phyloP scores from a whole-genome alignment of 495 filamentous ascomycete genomes.

The Lophium mytilinum region DNA sequence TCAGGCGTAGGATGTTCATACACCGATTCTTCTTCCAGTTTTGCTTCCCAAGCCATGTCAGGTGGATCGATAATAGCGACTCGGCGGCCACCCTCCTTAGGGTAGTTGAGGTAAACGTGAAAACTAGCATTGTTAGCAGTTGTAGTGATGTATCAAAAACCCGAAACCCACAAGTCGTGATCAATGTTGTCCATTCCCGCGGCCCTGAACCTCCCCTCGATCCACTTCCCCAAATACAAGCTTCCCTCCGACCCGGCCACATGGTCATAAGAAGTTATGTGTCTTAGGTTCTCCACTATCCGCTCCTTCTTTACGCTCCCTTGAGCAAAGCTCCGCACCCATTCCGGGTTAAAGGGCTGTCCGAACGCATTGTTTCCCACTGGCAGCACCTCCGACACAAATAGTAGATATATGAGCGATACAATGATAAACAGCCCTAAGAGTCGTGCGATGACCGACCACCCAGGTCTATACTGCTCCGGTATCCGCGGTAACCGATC shows the following conservation, averaged over 20 bases:
- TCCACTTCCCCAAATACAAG: constrained; percentile 69
- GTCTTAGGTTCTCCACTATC: constrained; percentile 62
- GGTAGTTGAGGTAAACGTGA: constrained; percentile 87
- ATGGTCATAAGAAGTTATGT: constrained; percentile 73
- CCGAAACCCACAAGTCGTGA: constrained; percentile 45
- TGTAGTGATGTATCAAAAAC: neutral
- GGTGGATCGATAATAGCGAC: constrained; percentile 74
- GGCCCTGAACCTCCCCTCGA: constrained; percentile 61
- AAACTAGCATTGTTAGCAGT: constrained; percentile 15
- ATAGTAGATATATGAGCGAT: constrained; percentile 68
- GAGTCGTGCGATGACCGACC: constrained; percentile 47
- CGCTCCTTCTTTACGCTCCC: constrained; percentile 52
- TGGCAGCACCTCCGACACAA: constrained; percentile 72
- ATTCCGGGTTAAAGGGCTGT: constrained; percentile 56
- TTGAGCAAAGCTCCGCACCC: constrained; percentile 61
- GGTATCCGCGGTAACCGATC: constrained; percentile 22
- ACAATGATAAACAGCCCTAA: constrained; percentile 68
- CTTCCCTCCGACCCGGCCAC: constrained; percentile 88
- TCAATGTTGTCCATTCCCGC: constrained; percentile 64
- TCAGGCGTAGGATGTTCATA: constrained; percentile 40
- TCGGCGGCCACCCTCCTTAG: constrained; percentile 62
- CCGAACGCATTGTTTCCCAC: constrained; percentile 29
- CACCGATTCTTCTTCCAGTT: constrained; percentile 64
- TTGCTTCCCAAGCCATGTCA: constrained; percentile 67
- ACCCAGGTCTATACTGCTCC: constrained; percentile 30